Conservation (phyloP, 208 protist species). For the Trypanosoma theileri region DNA sequence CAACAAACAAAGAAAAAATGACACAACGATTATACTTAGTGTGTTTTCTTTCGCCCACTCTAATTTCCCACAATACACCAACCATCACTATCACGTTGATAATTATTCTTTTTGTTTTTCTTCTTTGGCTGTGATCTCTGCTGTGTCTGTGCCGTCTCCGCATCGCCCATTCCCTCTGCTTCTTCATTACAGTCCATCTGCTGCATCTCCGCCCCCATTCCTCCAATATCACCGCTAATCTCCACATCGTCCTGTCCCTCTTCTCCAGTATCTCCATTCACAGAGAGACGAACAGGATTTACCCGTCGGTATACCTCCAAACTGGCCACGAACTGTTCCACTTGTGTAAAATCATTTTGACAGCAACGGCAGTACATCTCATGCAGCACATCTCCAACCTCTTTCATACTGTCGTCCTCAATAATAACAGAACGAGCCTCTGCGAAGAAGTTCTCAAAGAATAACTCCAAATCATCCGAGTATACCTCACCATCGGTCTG, state of each 20-base stretch:
- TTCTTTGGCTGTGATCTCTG: constrained; percentile 18
- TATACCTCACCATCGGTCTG: constrained; percentile 75
- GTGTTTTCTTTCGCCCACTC: neutral
- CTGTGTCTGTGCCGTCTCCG: constrained; percentile 8
- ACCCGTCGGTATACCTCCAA: constrained; percentile 50
- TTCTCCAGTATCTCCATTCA: constrained; percentile 47
- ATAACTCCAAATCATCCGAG: constrained; percentile 83
- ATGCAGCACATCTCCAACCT: constrained; percentile 78
- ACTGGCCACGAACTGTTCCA: constrained; percentile 59
- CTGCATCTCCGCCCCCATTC: neutral
- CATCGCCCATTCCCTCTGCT: constrained; percentile 21
- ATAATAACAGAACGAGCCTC: constrained; percentile 60
- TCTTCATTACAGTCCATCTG: constrained; percentile 12
- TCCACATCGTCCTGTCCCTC: constrained; percentile 21
- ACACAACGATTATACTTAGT: neutral
- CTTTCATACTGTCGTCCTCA: constrained; percentile 88
- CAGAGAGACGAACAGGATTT: constrained; percentile 68
- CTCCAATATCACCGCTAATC: constrained; percentile 17
- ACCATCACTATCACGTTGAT: constrained; percentile 53
- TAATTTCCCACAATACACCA: constrained; percentile 49
- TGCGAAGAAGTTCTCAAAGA: constrained; percentile 87
- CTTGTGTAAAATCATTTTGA: constrained; percentile 56
- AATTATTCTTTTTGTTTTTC: constrained; percentile 69
- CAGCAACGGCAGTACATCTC: constrained; percentile 88
- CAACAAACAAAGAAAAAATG: neutral